phyloP scores from a whole-genome alignment of 179 eudicot species.

The Camellia oleifera region DNA sequence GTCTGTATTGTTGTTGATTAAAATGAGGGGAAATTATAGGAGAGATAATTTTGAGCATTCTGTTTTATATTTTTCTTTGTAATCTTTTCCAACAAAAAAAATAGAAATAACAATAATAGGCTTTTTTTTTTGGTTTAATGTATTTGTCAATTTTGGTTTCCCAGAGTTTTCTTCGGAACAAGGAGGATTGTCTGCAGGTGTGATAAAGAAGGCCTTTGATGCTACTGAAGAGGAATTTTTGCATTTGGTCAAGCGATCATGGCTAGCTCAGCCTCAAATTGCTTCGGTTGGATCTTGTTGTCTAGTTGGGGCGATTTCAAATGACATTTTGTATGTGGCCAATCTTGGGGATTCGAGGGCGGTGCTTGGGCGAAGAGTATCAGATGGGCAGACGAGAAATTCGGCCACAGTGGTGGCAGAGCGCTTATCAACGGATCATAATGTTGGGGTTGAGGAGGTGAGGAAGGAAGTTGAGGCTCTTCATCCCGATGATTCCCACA shows the following conservation, averaged over 20 bases:
- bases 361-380: constrained; percentile 59
- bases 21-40: neutral
- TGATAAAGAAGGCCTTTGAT: constrained; percentile 68
- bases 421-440: constrained; percentile 80
- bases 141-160: neutral
- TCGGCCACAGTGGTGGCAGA: constrained; percentile 52
- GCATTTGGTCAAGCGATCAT: constrained; percentile 47
- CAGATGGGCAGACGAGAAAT: constrained; percentile 24
- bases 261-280: constrained; percentile 50
- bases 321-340: constrained; percentile 65
- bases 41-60: neutral
- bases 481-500: constrained; percentile 73
- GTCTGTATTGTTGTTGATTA: neutral
- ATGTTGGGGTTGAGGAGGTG: constrained; percentile 68
- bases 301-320: constrained; percentile 64
- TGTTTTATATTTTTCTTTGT: neutral
- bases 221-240: constrained; percentile 76
- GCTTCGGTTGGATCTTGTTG: constrained; percentile 83
- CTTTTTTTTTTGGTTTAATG: neutral
- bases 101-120: too few species aligned
- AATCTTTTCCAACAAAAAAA: too few species aligned
- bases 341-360: constrained; percentile 88
- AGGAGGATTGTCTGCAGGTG: constrained; percentile 74
- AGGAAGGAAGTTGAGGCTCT: constrained; percentile 82
- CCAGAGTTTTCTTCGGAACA: constrained; percentile 62